Evolutionary conservation across 805 yeast species (phyloP).

Genomic region (Zygosaccharomyces rouxii): DNA sequence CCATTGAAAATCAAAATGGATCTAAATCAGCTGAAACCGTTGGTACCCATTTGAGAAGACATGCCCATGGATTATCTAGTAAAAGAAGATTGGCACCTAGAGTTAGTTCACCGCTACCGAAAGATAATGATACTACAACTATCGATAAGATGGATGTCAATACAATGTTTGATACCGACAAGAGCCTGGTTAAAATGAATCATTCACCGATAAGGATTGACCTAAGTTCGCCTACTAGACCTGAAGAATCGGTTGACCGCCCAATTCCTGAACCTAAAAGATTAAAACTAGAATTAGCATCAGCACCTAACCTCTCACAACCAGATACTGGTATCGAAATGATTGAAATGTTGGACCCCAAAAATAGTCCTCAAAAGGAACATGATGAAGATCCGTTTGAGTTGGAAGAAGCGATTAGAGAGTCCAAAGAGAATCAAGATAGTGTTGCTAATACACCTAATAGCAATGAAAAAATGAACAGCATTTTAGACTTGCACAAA

Average conservation of each 20-base stretch:
- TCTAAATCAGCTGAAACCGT: neutral
- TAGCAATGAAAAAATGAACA: neutral
- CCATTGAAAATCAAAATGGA: neutral
- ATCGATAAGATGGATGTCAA: slow-evolving; percentile 24
- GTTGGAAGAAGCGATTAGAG: slow-evolving; percentile 6
- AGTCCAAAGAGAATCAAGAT: neutral
- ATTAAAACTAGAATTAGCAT: slow-evolving; percentile 17
- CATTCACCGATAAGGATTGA: slow-evolving; percentile 25
- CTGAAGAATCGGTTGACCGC: slow-evolving; percentile 5
- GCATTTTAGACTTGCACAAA: slow-evolving; percentile 15
- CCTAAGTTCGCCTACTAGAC: slow-evolving; percentile 20
- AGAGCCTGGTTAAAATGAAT: slow-evolving; percentile 10
- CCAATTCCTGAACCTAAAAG: slow-evolving; percentile 16
- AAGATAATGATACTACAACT: neutral
- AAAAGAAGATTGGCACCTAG: slow-evolving; percentile 8
- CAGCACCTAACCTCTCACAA: slow-evolving; percentile 20
- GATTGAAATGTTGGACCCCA: slow-evolving; percentile 26
- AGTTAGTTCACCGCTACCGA: slow-evolving; percentile 5
- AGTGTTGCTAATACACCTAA: slow-evolving; percentile 2
- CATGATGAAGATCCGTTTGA: slow-evolving; percentile 3
- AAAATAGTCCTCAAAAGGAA: slow-evolving; percentile 14
- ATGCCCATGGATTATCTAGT: slow-evolving; percentile 20
- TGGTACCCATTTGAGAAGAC: slow-evolving; percentile 11
- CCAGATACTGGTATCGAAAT: slow-evolving; percentile 15
- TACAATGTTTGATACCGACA: slow-evolving; percentile 15